These are phyloP conservation scores for Eucalyptus sp. DNA, from an alignment of 345 rosid genomes.

Conservation along the genomic window DNA sequence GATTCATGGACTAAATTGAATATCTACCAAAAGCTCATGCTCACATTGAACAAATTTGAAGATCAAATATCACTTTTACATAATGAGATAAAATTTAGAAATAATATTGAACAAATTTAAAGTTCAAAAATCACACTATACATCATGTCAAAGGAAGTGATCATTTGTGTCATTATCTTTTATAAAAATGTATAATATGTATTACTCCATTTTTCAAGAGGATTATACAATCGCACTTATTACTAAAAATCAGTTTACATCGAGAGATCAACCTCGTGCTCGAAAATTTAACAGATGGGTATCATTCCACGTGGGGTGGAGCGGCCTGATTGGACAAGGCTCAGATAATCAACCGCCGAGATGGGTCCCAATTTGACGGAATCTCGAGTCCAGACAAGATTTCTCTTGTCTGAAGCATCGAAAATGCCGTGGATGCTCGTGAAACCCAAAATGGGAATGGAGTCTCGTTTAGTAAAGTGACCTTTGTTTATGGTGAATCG, in stretches of 20 bases:
- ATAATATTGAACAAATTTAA: accelerated
- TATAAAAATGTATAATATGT: neutral
- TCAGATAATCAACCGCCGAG: neutral
- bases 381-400: accelerated
- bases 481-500: neutral
- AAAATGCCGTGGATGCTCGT: neutral
- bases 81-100: accelerated
- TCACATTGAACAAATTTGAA: accelerated
- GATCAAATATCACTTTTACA: accelerated
- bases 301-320: neutral
- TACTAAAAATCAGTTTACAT: neutral
- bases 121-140: accelerated
- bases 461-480: neutral
- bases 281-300: neutral
- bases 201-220: neutral
- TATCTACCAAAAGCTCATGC: accelerated
- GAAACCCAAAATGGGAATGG: neutral
- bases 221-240: neutral
- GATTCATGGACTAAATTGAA: accelerated
- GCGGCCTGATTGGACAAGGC: accelerated
- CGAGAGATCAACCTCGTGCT: neutral
- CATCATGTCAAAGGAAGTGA: accelerated
- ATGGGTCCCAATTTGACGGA: neutral
- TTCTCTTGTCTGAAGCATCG: neutral
- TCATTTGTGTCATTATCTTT: too few relatives aligned